Percentiles rank a stretch among this genome's conserved stretches.
These are phyloP conservation scores for Backusella parvicylindrica DNA, from an alignment of 192 early-diverging fungal species.

Conservation along the genomic window DNA sequence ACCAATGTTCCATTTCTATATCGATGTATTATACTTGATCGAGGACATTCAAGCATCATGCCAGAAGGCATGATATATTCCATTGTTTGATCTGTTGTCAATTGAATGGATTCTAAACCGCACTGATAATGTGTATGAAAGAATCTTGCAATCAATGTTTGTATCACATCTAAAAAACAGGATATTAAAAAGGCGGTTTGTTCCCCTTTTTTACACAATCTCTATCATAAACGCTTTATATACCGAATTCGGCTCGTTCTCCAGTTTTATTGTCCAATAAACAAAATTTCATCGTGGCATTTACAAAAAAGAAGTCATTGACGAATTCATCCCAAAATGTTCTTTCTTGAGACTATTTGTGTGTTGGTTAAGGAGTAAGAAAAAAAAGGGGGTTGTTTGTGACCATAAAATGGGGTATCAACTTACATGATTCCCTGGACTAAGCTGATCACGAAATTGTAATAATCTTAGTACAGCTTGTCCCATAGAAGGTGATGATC, in stretches of 20 bases:
- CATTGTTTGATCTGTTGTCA: constrained; percentile 19
- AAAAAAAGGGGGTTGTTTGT: neutral
- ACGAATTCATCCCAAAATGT: neutral
- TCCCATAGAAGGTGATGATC: neutral
- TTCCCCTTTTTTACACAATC: too few relatives aligned
- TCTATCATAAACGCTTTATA: too few relatives aligned
- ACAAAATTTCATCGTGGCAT: neutral
- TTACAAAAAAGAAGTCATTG: neutral
- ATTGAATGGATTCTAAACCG: constrained; percentile 15
- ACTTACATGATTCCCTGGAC: neutral
- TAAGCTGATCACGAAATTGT: constrained; percentile 19
- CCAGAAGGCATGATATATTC: constrained; percentile 17
- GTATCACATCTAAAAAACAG: neutral
- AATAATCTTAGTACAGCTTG: constrained; percentile 23
- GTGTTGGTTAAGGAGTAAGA: neutral
- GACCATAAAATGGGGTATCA: neutral
- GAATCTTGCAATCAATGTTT: constrained; percentile 1
- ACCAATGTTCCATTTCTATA: constrained; percentile 22
- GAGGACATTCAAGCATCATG: constrained; percentile 16
- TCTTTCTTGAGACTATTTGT: neutral
- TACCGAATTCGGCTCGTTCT: neutral
- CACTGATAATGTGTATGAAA: constrained; percentile 25
- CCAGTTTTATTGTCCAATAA: neutral
- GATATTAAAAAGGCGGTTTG: too few relatives aligned
- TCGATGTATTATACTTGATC: constrained; percentile 20